A percentile compares a stretch with the other conserved stretches of the same genome.
Conservation (phyloP, 192 early-diverging fungal genomes). For the Linnemannia elongata region DNA sequence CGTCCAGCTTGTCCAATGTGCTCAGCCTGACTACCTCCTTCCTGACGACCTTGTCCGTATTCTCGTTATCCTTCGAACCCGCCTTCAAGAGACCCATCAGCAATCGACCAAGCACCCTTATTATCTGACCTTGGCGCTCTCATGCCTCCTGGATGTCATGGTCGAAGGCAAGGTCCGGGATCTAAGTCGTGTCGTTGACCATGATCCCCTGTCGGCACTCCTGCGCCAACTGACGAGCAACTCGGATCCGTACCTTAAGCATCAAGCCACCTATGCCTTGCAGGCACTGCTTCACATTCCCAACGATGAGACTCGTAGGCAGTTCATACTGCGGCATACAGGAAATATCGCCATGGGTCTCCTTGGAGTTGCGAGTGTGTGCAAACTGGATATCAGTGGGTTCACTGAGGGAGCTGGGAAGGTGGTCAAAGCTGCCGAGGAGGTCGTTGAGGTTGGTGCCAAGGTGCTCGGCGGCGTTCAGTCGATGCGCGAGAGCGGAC, state of each 20-base stretch:
- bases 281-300: not conserved
- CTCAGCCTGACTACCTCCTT: not conserved
- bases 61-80: not conserved
- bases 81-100: not conserved
- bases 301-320: not conserved
- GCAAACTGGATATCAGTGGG: not conserved
- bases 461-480: not conserved
- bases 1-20: not conserved
- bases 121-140: not conserved
- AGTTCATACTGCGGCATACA: not conserved
- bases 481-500: not conserved
- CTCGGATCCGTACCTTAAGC: not conserved
- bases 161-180: not conserved
- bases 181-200: not conserved
- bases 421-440: not conserved
- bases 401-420: not conserved
- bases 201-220: not conserved
- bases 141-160: not conserved
- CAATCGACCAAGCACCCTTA: not conserved
- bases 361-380: not conserved
- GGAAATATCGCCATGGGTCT: not conserved
- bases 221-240: not conserved
- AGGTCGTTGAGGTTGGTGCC: not conserved
- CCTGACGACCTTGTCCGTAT: not conserved
- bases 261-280: not conserved